Conservation (phyloP, 2,329 filamentous ascomycete genomes). For the Onygenales sp. region DNA sequence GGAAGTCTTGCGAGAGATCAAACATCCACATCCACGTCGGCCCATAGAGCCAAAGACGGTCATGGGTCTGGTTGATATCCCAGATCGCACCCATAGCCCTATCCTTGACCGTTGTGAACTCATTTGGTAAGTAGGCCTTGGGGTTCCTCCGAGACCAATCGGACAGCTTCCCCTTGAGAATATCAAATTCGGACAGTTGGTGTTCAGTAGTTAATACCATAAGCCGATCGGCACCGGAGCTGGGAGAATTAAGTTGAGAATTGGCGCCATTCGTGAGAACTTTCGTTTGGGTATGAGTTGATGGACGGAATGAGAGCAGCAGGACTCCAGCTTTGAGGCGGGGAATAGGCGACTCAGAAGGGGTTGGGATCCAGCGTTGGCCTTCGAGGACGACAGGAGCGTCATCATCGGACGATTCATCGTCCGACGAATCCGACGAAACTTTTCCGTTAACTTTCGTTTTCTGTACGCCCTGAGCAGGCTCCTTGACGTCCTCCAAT, state of each 20-base stretch:
- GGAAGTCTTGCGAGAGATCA: constrained; percentile 64
- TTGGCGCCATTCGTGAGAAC: constrained; percentile 35
- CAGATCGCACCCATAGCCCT: constrained; percentile 76
- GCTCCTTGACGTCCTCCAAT: constrained; percentile 49
- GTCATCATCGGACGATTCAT: constrained; percentile 31
- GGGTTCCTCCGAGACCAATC: constrained; percentile 82
- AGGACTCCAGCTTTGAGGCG: constrained; percentile 57
- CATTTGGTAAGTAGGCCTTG: constrained; percentile 60
- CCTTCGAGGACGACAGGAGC: constrained; percentile 43
- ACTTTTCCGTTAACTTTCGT: constrained; percentile 23
- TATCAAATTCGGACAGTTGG: constrained; percentile 69
- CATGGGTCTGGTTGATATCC: constrained; percentile 51
- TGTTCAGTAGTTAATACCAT: constrained; percentile 55
- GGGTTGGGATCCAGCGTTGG: constrained; percentile 67
- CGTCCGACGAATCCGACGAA: constrained; percentile 38
- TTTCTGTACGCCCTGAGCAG: constrained; percentile 26
- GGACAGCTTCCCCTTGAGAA: constrained; percentile 64
- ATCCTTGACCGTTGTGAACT: constrained; percentile 67
- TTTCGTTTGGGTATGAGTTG: constrained; percentile 16
- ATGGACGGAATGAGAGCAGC: constrained; percentile 56
- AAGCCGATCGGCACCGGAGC: constrained; percentile 42
- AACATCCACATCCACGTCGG: constrained; percentile 86
- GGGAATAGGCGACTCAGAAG: constrained; percentile 58
- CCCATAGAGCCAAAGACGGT: constrained; percentile 80
- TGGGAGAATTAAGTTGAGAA: constrained; percentile 11